Evolutionary conservation across 805 yeast genomes (phyloP), one percentile per base, ranked within the genome.

Genomic region (Candida lessepsii): DNA sequence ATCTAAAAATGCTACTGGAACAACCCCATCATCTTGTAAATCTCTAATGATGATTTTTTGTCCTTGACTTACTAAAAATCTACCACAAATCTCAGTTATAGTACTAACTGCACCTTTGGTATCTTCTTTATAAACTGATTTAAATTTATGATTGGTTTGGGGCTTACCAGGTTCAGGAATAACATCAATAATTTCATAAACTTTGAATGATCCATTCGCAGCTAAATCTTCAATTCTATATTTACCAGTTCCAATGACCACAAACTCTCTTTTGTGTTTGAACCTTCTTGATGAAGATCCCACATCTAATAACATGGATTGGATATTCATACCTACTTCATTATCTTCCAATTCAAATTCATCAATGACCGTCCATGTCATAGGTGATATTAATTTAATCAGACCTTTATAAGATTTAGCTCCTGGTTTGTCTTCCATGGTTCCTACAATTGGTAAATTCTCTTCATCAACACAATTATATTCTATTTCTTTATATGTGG

Each of bases 1-100:
- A 57, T 93, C 98, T 40, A 83, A 70, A 53, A 93, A 93, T 1
- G 98, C 98, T 4, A 93, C 96, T 0, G 98, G 96, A 21, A 85
- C 88, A 3, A 88, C 87, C 40, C 86, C 85, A 58, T 86, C 93
- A 52, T 86, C 95, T 53, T 86, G 90, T 35, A 89, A 70, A 56
- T 86, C 91, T 53, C 97, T 73, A 2, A 90, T 81, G 49, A 91
- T 67, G 21, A 78, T 59, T 51, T 84, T 85, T 60, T 86, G 96
- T 4, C 96, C 96, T 60, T 91, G 98, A 3, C 89, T 78, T 2
- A 82, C 80, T 29, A 89, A 71, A 43, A 91, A 78, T 46, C 95
- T 69, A 3, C 97, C 97, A 61, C 90, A 80, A 9, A 90, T 73
- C 38, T 83, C 93, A 54, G 84, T 78, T 1, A 88, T 71, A 2